Conservation (phyloP, 2,329 filamentous ascomycete species). For the Paecilomyces formosus region DNA sequence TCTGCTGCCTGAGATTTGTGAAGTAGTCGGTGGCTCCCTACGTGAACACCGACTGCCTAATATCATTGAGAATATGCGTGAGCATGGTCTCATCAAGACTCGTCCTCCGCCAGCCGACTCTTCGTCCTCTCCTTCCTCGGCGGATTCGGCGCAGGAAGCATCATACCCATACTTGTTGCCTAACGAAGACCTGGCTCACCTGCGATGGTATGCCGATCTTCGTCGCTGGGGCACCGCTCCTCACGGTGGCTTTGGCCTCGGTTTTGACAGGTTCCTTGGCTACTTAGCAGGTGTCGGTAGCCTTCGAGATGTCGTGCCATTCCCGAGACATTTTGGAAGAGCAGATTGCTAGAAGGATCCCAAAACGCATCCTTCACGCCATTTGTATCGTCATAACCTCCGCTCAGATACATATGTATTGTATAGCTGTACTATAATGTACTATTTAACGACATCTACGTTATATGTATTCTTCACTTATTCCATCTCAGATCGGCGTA, state of each 20-base stretch:
- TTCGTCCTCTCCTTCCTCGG: constrained; percentile 11
- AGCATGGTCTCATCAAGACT: constrained; percentile 51
- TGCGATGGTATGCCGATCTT: constrained; percentile 85
- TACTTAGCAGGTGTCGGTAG: constrained; percentile 77
- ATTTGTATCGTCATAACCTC: neutral
- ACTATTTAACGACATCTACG: neutral
- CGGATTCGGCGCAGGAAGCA: constrained; percentile 6
- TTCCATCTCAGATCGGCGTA: neutral
- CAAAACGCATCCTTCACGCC: neutral
- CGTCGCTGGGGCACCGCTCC: constrained; percentile 85
- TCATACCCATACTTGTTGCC: constrained; percentile 28
- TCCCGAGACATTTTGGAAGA: constrained; percentile 62
- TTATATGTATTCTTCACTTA: neutral
- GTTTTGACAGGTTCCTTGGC: constrained; percentile 78
- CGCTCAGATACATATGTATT: neutral
- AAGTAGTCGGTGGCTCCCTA: constrained; percentile 82
- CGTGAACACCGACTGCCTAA: constrained; percentile 70
- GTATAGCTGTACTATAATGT: neutral
- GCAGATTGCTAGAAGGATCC: constrained; percentile 38
- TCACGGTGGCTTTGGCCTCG: constrained; percentile 84
- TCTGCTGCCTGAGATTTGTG: constrained; percentile 75
- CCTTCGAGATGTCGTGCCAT: constrained; percentile 77
- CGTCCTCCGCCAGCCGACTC: constrained; percentile 5
- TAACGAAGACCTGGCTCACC: constrained; percentile 38
- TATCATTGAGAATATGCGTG: constrained; percentile 63